Base-by-base conservation (phyloP, 257 asterid genomes). In the Solanum paucissectum region DNA sequence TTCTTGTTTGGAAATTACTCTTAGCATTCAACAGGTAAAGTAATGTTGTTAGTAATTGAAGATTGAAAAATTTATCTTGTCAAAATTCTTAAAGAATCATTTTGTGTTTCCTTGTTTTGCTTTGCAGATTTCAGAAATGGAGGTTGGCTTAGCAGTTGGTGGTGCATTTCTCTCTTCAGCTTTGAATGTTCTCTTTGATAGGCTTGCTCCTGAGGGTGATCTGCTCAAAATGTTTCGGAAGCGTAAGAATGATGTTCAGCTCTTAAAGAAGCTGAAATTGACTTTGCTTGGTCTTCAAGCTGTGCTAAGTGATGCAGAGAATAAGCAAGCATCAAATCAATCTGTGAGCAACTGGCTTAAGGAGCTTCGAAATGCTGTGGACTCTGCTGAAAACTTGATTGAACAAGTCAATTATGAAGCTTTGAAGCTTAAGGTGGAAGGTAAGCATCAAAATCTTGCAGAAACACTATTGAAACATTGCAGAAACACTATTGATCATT, bases 251-350 rank as follows among this genome's bases (percentile, higher is more conserved):
- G 58, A 32, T 44, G 60, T 40, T 68, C 1, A 11, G 27, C 21
- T 52, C 23, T 14, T 90, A 37, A 33, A 72, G 38, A 79, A 71
- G 18, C 84, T 88, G 46, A 20, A 12, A 12, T 2, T 13, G 16
- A 85, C 34, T 25, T 44, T 90, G 71, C 27, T 13, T 49, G 69
- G 75, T 11, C 27, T 90, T 10, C 36, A 33, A 1, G 14, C 18
- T 7, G 92, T 90, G 86, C 90, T 90, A 62, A 44, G 20, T 60
- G 90, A 88, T 73, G 90, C 87, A 10, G 88, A 90, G 52, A 55
- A 83, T 21, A 87, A 77, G 87, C 85, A 86, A 23, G 12, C 71
- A 4, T 44, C 66, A 2, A 49, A 62, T 9, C 9, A 0, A 11
- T n/a, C 27, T 9, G 83, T 90, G 8, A 83, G 49, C 5, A 11